A percentile compares a stretch with the other conserved stretches of the same genome.
Conservation (phyloP, 352 stramenopile genomes). For the Pythium rishiriense region DNA sequence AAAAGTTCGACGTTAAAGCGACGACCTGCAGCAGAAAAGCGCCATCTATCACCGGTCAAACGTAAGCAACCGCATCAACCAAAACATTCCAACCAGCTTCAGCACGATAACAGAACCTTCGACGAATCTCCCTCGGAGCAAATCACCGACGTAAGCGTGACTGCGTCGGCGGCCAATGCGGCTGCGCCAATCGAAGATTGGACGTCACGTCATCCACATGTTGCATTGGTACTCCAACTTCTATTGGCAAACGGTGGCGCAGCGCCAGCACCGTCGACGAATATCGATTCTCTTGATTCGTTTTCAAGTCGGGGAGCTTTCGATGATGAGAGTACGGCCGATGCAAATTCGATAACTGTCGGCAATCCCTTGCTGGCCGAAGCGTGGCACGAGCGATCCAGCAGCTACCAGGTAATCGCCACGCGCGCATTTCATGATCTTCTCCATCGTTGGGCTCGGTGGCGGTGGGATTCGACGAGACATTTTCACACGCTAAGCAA, state of each 20-base stretch:
- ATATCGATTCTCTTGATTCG: not conserved
- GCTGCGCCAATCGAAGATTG: constrained; percentile 26
- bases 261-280: not conserved
- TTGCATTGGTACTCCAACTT: constrained; percentile 41
- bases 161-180: not conserved
- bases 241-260: constrained; percentile 20
- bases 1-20: constrained; percentile 22
- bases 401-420: constrained; percentile 51
- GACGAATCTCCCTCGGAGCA: not conserved
- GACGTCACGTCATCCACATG: constrained; percentile 44
- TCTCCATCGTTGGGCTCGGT: constrained; percentile 28
- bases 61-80: not conserved
- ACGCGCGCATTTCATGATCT: constrained; percentile 31
- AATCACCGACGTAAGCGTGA: not conserved
- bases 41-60: constrained; percentile 11
- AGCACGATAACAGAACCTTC: not conserved
- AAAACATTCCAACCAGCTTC: constrained; percentile 10
- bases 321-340: not conserved
- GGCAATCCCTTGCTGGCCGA: constrained; percentile 21
- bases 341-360: not conserved
- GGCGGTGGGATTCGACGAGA: constrained; percentile 48
- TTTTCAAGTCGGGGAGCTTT: constrained; percentile 17
- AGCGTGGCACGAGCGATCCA: constrained; percentile 48
- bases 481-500: constrained; percentile 27
- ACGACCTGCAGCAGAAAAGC: not conserved